Evolutionary conservation across 805 yeast species (phyloP).

Genomic region (Starmerella cellae): DNA sequence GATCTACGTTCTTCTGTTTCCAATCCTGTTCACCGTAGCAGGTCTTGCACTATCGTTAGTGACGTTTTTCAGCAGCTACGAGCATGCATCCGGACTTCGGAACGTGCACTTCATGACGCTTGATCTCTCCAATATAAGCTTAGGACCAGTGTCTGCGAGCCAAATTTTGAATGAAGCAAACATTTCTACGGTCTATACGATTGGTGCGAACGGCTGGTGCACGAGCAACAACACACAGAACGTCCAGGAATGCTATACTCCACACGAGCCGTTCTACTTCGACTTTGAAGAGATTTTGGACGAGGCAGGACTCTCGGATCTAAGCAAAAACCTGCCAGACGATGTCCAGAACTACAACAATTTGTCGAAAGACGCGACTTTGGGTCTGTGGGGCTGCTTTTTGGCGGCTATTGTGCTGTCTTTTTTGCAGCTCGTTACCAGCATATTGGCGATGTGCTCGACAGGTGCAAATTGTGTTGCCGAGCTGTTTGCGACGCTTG

Average conservation of each 20-base stretch:
- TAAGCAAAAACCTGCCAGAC: conserved; percentile 35
- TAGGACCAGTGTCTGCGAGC: conserved; percentile 11
- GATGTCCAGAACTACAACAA: conserved; percentile 36
- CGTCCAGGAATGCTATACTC: conserved; percentile 36
- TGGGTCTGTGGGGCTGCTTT: conserved; percentile 47
- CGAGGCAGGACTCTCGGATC: conserved; percentile 19
- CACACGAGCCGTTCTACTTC: conserved; percentile 44
- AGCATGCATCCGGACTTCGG: conserved; percentile 32
- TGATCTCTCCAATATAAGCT: conserved; percentile 30
- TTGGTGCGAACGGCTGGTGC: conserved; percentile 59
- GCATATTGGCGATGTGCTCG: conserved; percentile 36
- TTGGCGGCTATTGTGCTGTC: conserved; percentile 36
- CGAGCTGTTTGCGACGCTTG: conserved; percentile 28
- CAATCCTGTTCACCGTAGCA: conserved; percentile 26
- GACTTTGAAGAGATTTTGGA: conserved; percentile 35
- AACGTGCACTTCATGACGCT: conserved; percentile 38
- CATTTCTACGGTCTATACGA: conserved; percentile 36
- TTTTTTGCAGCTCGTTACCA: conserved; percentile 30
- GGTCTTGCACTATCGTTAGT: conserved; percentile 37
- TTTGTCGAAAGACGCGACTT: conserved; percentile 36
- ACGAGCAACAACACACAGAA: conserved; percentile 28
- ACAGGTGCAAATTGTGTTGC: conserved; percentile 36
- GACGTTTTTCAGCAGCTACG: conserved; percentile 41
- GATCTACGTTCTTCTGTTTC: conserved; percentile 25
- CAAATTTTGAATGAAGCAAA: conserved; percentile 23